Conservation (phyloP, 2,329 filamentous ascomycete genomes). For the Nothopassalora personata region DNA sequence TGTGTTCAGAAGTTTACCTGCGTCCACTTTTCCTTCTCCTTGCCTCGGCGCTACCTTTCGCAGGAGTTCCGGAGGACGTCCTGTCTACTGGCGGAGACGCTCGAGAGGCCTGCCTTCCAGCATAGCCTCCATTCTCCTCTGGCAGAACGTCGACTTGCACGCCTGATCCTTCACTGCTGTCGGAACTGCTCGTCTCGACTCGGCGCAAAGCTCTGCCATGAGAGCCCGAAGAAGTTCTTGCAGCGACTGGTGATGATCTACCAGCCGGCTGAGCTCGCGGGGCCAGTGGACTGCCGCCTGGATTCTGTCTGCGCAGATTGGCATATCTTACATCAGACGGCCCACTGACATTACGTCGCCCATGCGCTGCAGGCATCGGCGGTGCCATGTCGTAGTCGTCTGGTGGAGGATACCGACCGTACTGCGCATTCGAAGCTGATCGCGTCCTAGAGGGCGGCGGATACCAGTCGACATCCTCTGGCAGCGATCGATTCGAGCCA, state of each 20-base stretch:
- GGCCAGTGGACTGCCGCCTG: slow-evolving; percentile 21
- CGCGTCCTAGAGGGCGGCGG: slow-evolving; percentile 34
- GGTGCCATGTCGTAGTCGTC: slow-evolving; percentile 36
- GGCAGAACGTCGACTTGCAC: slow-evolving; percentile 28
- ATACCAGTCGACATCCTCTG: slow-evolving; percentile 43
- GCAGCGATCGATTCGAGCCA: slow-evolving; percentile 39
- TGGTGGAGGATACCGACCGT: slow-evolving; percentile 27
- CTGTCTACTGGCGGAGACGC: slow-evolving; percentile 2
- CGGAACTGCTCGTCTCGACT: slow-evolving; percentile 21
- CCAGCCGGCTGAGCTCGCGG: slow-evolving; percentile 4
- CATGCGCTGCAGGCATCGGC: slow-evolving; percentile 29
- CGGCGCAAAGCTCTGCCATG: slow-evolving; percentile 20
- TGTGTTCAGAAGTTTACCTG: slow-evolving; percentile 8
- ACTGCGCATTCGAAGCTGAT: slow-evolving; percentile 35
- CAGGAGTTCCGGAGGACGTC: slow-evolving; percentile 3
- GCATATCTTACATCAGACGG: slow-evolving; percentile 34
- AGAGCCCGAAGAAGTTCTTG: background rate
- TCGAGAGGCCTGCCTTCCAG: slow-evolving; percentile 14
- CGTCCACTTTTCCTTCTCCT: slow-evolving; percentile 21
- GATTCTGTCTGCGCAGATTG: slow-evolving; percentile 23
- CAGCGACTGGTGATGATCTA: background rate
- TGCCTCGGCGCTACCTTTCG: slow-evolving; percentile 16
- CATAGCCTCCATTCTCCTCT: slow-evolving; percentile 22
- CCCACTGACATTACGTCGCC: slow-evolving; percentile 33
- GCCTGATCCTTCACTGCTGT: slow-evolving; percentile 28